Evolutionary conservation across 2,329 filamentous ascomycete species (phyloP), one percentile per base, ranked within the genome.

Genomic region (Onygenales sp.): DNA sequence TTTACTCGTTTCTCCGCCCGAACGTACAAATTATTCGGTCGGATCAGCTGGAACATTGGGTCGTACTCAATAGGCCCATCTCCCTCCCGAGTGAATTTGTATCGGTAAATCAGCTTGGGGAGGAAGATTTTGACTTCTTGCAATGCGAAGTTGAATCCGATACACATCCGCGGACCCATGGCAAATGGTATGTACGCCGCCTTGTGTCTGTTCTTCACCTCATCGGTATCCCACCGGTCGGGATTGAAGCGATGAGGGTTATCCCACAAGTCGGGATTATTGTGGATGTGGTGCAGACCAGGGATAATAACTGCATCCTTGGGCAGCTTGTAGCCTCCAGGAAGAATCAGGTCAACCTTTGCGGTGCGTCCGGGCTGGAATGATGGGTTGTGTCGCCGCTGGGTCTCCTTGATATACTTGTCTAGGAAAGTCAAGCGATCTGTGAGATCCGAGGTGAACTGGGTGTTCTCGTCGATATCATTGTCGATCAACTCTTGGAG

Each of bases 131-230:
- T 83, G 55, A 83, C 72, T 64, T 85, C 80, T 55, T 78, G 74
- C 6, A 84, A 67, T 0, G 81, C 82, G 63, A 84, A 83, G 65
- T 83, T 84, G 73, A 83, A 84, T 0, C 81, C 82, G 53, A 85
- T 79, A 56, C 82, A 85, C 68, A 75, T 76, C 1, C 82, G 70
- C 0, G 72, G 76, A 0, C 82, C 82, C 0, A 74, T 69, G 0
- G 77, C 81, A 57, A 85, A 85, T 0, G 82, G 82, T 3, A 79
- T 69, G 59, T 84, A 85, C 0, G 76, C 69, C 1, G 72, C 75
- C 33, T 73, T 72, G 45, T 76, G 78, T 2, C 74, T 63, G 58
- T 72, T 74, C 68, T 79, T 80, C 52, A 80, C 78, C 10, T 71
- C 66, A 0, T 78, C 75, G 0, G 75, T 75, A 56, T 77, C 75